Base-by-base conservation (phyloP, 2,329 filamentous ascomycete species). In the Aureobasidium musti region DNA sequence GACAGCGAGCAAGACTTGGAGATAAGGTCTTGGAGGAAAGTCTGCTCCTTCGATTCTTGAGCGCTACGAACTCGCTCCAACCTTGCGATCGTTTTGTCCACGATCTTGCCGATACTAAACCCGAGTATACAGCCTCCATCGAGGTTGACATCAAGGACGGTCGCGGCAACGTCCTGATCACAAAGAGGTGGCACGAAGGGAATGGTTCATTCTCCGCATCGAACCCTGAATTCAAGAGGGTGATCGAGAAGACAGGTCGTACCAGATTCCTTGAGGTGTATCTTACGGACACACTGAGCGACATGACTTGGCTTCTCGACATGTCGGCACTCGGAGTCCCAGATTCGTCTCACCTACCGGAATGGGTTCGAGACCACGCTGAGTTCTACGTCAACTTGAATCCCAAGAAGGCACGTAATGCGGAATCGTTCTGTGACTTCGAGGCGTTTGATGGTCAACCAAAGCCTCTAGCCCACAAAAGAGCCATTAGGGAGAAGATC, bases 231-330 rank as follows among this genome's bases (percentile, higher is more conserved):
- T 54, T 35, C 28, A 35, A 43, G 23, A 53, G 61, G 23, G 10
- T 53, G 21, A 28, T 45, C 7, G 33, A 28, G 6, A 39, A 52
- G 7, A 49, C 30, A 13, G 45, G 60, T 35, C 60, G 45, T 19
- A 45, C n/a, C 13, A 45, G n/a, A 19, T 69, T 77, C 7, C 47
- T 76, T 8, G 72, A 76, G 49, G 65, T 73, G 14, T 71, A 68
- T 56, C 57, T 75, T 7, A 43, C 49, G 13, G 61, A 64, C 30
- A 43, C 47, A 28, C 26, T 54, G 35, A 69, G 70, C 11, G 70
- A 77, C 63, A 63, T 76, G 2, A 72, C 74, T 5, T 77, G 74
- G 74, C 70, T 72, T n/a, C 73, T 75, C 59, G 74, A 75, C 21
- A 50, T 77, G 7, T 49, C 60, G 1, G 71, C 71, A 7, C 65